phyloP scores from a whole-genome alignment of 768 basidiomycete species.

The Macrocybe gigantea region DNA sequence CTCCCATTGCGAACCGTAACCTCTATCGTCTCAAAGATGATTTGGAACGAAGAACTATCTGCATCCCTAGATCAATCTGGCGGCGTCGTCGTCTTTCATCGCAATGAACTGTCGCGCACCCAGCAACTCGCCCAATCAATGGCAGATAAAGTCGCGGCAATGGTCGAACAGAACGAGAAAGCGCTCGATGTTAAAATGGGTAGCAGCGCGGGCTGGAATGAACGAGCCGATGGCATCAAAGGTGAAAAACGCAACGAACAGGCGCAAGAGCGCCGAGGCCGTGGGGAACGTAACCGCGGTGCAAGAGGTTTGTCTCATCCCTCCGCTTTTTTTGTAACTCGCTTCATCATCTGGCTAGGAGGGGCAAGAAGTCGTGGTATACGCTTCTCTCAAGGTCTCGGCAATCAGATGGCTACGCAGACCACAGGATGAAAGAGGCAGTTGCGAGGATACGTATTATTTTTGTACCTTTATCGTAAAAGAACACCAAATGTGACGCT shows the following conservation, averaged over 20 bases:
- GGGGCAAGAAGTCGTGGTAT: constrained; percentile 61
- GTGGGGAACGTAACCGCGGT: constrained; percentile 64
- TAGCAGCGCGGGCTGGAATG: constrained; percentile 54
- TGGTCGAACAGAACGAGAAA: constrained; percentile 95
- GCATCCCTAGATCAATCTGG: constrained; percentile 92
- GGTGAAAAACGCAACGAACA: constrained; percentile 80
- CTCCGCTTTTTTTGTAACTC: background rate
- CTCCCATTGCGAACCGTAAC: constrained; percentile 77
- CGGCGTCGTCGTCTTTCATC: constrained; percentile 89
- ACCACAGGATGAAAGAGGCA: constrained; percentile 23
- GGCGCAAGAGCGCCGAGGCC: constrained; percentile 69
- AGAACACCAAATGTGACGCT: no score
- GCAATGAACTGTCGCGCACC: constrained; percentile 78
- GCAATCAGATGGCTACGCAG: constrained; percentile 65
- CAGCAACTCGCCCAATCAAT: constrained; percentile 89
- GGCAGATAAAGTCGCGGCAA: constrained; percentile 77
- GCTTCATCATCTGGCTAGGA: constrained; percentile 28
- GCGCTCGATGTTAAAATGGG: constrained; percentile 80
- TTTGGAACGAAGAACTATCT: constrained; percentile 92
- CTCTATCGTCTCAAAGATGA: constrained; percentile 96
- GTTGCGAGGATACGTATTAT: no score
- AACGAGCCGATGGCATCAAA: constrained; percentile 63
- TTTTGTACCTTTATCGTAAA: no score
- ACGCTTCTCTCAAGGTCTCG: constrained; percentile 80
- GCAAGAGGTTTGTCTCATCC: constrained; percentile 42